phyloP scores from a whole-genome alignment of 495 filamentous ascomycete species.

The Aspergillus saccharolyticus region DNA sequence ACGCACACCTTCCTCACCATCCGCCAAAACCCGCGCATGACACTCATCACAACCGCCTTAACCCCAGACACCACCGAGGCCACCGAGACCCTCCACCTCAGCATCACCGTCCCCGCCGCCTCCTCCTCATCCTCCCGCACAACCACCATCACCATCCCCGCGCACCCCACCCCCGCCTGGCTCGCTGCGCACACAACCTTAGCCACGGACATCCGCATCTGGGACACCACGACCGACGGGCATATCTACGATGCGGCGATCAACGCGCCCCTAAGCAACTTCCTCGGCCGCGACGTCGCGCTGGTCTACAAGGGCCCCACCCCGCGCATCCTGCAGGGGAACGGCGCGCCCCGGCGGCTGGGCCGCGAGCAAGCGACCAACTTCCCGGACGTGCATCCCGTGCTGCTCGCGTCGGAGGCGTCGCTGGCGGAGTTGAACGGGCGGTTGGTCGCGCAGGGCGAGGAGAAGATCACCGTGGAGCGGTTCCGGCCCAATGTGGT shows the following conservation, averaged over 20 bases:
- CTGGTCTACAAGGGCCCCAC: constrained; percentile 43
- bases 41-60: constrained; percentile 34
- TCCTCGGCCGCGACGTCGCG: constrained; percentile 29
- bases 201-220: constrained; percentile 29
- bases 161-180: constrained; percentile 29
- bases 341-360: constrained; percentile 31
- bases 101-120: too few relatives aligned
- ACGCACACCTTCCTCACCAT: constrained; percentile 40
- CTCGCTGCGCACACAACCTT: constrained; percentile 29
- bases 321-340: constrained; percentile 35
- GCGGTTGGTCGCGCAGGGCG: constrained; percentile 19
- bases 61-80: constrained; percentile 23
- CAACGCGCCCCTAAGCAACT: constrained; percentile 32
- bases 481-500: constrained; percentile 87
- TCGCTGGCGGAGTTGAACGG: constrained; percentile 40
- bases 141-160: constrained; percentile 26
- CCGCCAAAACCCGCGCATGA: constrained; percentile 41
- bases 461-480: constrained; percentile 38
- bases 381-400: constrained; percentile 42
- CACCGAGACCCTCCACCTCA: constrained; percentile 12
- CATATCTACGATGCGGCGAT: constrained; percentile 31
- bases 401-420: constrained; percentile 48
- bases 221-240: constrained; percentile 38
- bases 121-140: not conserved
- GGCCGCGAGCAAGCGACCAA: constrained; percentile 36